A percentile compares a stretch with the other conserved stretches of the same genome.
phyloP scores from a whole-genome alignment of 345 rosid genomes.

The Citrus reticulata region DNA sequence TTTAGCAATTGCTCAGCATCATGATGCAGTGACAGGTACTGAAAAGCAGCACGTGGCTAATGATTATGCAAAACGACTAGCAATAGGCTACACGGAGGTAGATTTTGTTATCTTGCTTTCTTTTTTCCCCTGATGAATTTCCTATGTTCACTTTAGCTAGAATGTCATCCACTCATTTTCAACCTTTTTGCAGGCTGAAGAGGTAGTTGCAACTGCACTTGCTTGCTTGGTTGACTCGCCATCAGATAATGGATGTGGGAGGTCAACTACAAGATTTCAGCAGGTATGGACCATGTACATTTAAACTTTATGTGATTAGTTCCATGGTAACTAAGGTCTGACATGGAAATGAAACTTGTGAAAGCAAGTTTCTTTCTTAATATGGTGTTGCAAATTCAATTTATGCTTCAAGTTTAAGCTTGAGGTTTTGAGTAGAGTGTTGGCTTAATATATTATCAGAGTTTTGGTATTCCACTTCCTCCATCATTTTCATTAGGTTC shows the following conservation, averaged over 20 bases:
- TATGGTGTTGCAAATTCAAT: neutral
- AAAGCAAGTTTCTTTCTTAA: neutral
- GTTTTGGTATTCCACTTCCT: neutral
- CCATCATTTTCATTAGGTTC: neutral
- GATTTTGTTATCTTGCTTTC: slow-evolving; percentile 14
- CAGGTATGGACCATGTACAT: slow-evolving; percentile 32
- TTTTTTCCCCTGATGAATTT: neutral
- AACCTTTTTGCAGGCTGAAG: slow-evolving; percentile 62
- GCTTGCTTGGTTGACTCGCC: slow-evolving; percentile 55
- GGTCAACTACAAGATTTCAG: slow-evolving; percentile 46
- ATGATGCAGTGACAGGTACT: slow-evolving; percentile 94
- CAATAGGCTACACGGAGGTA: slow-evolving; percentile 86
- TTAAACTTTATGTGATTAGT: neutral
- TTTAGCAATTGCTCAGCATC: slow-evolving; percentile 93
- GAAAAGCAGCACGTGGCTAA: slow-evolving; percentile 89
- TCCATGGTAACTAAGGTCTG: neutral
- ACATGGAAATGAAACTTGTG: neutral
- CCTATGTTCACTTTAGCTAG: neutral
- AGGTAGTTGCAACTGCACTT: slow-evolving; percentile 75
- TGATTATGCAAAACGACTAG: slow-evolving; percentile 86
- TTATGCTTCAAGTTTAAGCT: neutral
- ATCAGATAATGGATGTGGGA: slow-evolving; percentile 24
- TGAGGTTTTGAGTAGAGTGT: neutral
- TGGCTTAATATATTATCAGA: neutral
- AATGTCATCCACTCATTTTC: neutral